Evolutionary conservation across 1,284 basidiomycete species (phyloP).

Genomic region (Pseudozyma pruni): DNA sequence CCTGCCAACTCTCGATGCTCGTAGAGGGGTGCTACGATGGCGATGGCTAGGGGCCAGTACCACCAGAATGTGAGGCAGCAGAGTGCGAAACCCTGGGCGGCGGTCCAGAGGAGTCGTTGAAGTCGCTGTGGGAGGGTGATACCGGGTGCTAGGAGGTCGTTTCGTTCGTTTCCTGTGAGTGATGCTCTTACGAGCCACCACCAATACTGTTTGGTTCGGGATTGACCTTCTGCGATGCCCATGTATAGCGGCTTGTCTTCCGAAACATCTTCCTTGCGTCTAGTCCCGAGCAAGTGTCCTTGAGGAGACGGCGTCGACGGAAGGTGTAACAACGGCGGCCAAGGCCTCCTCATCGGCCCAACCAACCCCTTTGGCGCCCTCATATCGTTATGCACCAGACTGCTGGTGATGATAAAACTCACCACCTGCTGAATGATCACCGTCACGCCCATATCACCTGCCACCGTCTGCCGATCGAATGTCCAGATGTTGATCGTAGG

Average conservation of each 20-base stretch:
- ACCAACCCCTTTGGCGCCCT: too few species aligned
- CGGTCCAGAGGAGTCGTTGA: constrained; percentile 59
- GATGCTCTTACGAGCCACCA: constrained; percentile 59
- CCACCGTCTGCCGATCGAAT: constrained; percentile 56
- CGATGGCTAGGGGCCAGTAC: constrained; percentile 65
- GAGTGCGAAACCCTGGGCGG: constrained; percentile 57
- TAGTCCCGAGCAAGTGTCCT: constrained; percentile 49
- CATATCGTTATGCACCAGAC: constrained; percentile 56
- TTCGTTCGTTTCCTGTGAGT: constrained; percentile 56
- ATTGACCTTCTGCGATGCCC: constrained; percentile 42
- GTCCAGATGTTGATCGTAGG: constrained; percentile 54
- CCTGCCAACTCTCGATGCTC: constrained; percentile 59
- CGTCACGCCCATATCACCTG: constrained; percentile 66
- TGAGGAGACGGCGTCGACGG: constrained; percentile 44
- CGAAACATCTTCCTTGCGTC: constrained; percentile 46
- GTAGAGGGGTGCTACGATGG: constrained; percentile 65
- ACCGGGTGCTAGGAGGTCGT: constrained; percentile 50
- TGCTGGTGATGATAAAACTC: constrained; percentile 61
- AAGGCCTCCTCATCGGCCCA: constrained; percentile 54
- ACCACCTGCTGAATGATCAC: constrained; percentile 63
- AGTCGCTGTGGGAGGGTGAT: constrained; percentile 53
- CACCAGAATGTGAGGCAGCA: constrained; percentile 60
- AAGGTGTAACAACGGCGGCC: constrained; percentile 62
- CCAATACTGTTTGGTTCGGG: constrained; percentile 28
- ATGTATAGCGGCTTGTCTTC: constrained; percentile 33